A percentile compares a stretch with the other conserved stretches of the same genome.
phyloP scores from a whole-genome alignment of 345 rosid species.

The Aquilaria sinensis region DNA sequence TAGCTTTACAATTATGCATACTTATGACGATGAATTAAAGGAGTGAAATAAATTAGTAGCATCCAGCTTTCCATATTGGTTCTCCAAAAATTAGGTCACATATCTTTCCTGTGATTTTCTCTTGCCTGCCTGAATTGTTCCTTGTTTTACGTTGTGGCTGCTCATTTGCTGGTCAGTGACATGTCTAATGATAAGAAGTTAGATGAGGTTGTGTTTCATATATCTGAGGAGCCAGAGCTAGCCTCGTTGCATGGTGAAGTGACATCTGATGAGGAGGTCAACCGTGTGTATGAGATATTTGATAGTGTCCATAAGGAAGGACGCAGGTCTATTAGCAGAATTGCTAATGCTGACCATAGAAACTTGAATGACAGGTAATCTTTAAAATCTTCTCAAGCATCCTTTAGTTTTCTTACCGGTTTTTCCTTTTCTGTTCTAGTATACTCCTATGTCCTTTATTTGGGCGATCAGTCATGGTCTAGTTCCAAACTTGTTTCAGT shows the following conservation, averaged over 20 bases:
- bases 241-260: constrained; percentile 20
- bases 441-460: too few species aligned
- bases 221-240: constrained; percentile 30
- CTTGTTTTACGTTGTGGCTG: not conserved
- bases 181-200: constrained; percentile 48
- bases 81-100: not conserved
- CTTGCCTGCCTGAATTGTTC: constrained; percentile 4
- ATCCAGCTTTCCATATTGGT: not conserved
- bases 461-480: too few species aligned
- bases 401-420: not conserved
- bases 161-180: constrained; percentile 23
- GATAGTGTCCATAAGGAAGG: constrained; percentile 34
- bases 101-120: not conserved
- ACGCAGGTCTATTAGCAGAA: constrained; percentile 24
- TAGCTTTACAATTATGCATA: not conserved
- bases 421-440: not conserved
- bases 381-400: constrained; percentile 1
- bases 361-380: constrained; percentile 52
- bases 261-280: constrained; percentile 20
- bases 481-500: too few species aligned
- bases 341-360: constrained; percentile 32
- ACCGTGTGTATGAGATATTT: constrained; percentile 27
- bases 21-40: too few species aligned
- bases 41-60: too few species aligned
- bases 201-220: constrained; percentile 30